phyloP scores from a whole-genome alignment of 495 filamentous ascomycete species.

The Podospora fimiseda region DNA sequence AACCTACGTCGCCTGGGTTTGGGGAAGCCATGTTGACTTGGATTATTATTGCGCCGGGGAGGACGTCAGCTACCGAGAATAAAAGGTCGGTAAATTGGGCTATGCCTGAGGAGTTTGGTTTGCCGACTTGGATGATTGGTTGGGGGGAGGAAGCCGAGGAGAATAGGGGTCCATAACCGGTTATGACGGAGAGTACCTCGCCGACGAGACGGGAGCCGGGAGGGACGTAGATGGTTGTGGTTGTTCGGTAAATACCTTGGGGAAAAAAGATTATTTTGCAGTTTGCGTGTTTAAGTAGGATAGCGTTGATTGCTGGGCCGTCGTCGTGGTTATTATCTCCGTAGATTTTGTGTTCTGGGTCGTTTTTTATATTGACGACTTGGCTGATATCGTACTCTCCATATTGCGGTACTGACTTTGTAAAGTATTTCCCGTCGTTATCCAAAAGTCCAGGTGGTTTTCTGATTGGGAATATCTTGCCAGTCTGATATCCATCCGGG shows the following conservation, averaged over 20 bases:
- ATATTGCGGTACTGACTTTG: conserved; percentile 31
- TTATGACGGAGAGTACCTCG: conserved; percentile 40
- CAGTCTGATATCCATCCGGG: conserved; percentile 27
- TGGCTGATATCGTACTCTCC: conserved; percentile 27
- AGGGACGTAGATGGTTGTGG: conserved; percentile 46
- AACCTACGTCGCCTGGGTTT: conserved; percentile 43
- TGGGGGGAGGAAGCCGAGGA: conserved; percentile 42
- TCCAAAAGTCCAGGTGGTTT: conserved; percentile 22
- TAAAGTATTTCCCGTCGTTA: conserved; percentile 31
- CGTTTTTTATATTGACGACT: conserved; percentile 34
- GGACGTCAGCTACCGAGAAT: conserved; percentile 45
- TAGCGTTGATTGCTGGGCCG: conserved; percentile 34
- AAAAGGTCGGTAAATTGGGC: conserved; percentile 54
- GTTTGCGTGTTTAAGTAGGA: conserved; percentile 29
- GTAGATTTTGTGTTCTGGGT: conserved; percentile 29
- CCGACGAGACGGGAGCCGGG: conserved; percentile 46
- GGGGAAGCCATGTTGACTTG: conserved; percentile 42
- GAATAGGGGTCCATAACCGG: conserved; percentile 45
- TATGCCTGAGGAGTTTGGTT: conserved; percentile 46
- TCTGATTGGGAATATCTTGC: conserved; percentile 20
- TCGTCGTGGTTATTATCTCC: conserved; percentile 34
- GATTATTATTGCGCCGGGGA: conserved; percentile 46
- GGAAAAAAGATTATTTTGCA: conserved; percentile 40
- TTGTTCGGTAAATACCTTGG: conserved; percentile 41
- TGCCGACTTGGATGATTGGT: conserved; percentile 52